These are phyloP conservation scores for Abelmoschus esculentus DNA, from an alignment of 345 rosid species.

Conservation along the genomic window DNA sequence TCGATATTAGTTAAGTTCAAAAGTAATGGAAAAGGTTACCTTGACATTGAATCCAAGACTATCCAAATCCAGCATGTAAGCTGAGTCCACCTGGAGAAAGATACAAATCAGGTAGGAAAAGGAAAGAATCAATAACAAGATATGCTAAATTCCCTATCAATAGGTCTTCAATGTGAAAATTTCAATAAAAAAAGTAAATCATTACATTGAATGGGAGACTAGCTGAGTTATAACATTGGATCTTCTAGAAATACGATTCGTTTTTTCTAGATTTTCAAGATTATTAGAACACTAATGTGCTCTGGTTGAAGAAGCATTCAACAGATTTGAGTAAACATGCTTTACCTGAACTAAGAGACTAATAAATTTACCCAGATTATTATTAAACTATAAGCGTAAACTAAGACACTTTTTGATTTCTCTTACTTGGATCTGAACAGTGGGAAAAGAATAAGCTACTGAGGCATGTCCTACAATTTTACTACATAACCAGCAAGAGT, in stretches of 20 bases:
- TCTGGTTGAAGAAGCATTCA: not conserved
- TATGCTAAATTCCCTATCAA: not conserved
- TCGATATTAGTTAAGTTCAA: not conserved
- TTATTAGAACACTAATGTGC: too few relatives aligned
- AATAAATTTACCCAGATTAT: not conserved
- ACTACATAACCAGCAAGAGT: constrained; percentile 6
- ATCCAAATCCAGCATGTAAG: constrained; percentile 82
- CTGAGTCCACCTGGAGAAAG: constrained; percentile 67
- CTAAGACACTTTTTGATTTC: not conserved
- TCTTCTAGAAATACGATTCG: not conserved
- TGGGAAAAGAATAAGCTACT: not conserved
- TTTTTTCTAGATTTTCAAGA: not conserved
- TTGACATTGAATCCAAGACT: constrained; percentile 89
- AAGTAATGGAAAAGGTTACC: constrained; percentile 24
- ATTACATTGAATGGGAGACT: too few relatives aligned
- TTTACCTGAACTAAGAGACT: not conserved
- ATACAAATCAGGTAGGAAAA: constrained; percentile 10
- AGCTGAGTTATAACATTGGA: not conserved
- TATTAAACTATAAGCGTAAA: not conserved
- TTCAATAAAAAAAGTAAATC: too few relatives aligned
- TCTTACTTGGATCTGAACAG: not conserved
- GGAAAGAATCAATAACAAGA: not conserved
- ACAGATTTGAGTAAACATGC: not conserved
- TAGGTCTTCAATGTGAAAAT: not conserved
- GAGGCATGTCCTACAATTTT: not conserved